Conservation (phyloP, 805 yeast genomes). For the Scheffersomyces stipitis region DNA sequence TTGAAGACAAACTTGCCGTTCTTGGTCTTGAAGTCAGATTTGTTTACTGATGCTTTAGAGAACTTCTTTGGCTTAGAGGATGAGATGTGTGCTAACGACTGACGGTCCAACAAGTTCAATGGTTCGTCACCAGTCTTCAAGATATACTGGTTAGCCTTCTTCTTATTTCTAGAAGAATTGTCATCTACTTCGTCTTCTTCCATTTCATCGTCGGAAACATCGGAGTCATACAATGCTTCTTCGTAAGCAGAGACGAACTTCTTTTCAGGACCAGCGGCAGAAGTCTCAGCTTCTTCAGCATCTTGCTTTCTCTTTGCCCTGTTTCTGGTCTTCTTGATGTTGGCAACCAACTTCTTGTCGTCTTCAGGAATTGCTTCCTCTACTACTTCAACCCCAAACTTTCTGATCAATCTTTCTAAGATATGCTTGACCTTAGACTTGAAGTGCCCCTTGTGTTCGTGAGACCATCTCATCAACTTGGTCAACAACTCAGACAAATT, state of each 20-base stretch:
- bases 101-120: conserved; percentile 82
- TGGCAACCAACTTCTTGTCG: conserved; percentile 77
- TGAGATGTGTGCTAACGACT: conserved; percentile 83
- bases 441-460: conserved; percentile 94
- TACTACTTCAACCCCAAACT: conserved; percentile 85
- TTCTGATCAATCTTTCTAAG: conserved; percentile 84
- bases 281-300: conserved; percentile 29
- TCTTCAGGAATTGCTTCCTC: conserved; percentile 87
- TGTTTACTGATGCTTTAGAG: conserved; percentile 42
- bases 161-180: conserved; percentile 10
- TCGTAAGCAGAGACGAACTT: conserved; percentile 86
- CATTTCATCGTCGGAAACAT: conserved; percentile 58
- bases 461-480: conserved; percentile 87
- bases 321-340: conserved; percentile 82
- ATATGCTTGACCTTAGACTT: conserved; percentile 91
- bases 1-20: conserved; percentile 70
- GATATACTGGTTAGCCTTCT: conserved; percentile 60
- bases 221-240: conserved; percentile 80
- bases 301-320: conserved; percentile 76
- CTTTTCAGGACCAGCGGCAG: conserved; percentile 30
- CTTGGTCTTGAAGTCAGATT: conserved; percentile 47
- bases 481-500: conserved; percentile 65
- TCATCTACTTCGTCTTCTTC: conserved; percentile 48
- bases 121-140: conserved; percentile 77
- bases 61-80: conserved; percentile 76